A percentile compares a stretch with the other conserved stretches of the same genome.
phyloP scores from a whole-genome alignment of 257 asterid genomes.

The Solanum clarkiae region DNA sequence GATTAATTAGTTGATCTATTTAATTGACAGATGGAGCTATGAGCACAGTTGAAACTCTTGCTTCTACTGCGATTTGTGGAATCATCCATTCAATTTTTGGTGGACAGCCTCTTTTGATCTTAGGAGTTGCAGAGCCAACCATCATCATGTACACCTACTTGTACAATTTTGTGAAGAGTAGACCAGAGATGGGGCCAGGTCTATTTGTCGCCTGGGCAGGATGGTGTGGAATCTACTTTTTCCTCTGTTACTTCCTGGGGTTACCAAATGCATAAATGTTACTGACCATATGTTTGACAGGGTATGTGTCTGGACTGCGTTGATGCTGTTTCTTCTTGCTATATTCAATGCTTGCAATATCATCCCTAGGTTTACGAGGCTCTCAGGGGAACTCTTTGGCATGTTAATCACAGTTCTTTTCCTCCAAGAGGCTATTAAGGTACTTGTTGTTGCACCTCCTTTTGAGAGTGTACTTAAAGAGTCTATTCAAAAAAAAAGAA shows the following conservation, averaged over 20 bases:
- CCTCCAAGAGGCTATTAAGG: conserved; percentile 88
- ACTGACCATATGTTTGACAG: conserved; percentile 17
- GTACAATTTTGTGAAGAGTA: conserved; percentile 40
- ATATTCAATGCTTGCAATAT: conserved; percentile 63
- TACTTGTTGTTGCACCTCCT: background rate
- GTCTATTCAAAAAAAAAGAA: background rate
- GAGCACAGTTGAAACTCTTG: conserved; percentile 77
- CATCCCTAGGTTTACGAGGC: conserved; percentile 75
- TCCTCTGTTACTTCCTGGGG: background rate
- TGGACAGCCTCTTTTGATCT: conserved; percentile 83
- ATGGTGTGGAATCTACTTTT: conserved; percentile 34
- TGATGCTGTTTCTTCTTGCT: conserved; percentile 66
- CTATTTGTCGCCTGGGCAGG: conserved; percentile 86
- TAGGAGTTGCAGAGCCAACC: conserved; percentile 97
- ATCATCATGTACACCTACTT: conserved; percentile 82
- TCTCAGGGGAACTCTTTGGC: conserved; percentile 91
- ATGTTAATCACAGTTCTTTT: conserved; percentile 82
- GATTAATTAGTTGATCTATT: background rate
- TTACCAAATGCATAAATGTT: background rate
- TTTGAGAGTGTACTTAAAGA: background rate
- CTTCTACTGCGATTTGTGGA: conserved; percentile 84
- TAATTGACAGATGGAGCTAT: conserved; percentile 51
- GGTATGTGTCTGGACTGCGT: conserved; percentile 91
- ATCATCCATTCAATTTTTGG: conserved; percentile 70
- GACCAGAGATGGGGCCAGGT: conserved; percentile 45